phyloP scores from a whole-genome alignment of 495 filamentous ascomycete genomes.

The Trichoderma virens region DNA sequence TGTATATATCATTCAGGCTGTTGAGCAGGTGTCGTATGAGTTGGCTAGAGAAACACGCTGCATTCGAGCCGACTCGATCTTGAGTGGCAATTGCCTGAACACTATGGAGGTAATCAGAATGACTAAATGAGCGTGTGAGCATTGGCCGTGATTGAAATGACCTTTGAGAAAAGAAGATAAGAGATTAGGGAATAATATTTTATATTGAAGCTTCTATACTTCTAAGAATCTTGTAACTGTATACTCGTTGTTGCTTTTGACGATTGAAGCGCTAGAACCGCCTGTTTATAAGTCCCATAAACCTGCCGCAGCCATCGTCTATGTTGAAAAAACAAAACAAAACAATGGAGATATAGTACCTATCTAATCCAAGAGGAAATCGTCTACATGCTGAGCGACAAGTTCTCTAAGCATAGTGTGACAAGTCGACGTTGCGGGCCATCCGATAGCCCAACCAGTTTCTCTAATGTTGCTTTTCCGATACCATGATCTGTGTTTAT shows the following conservation, averaged over 20 bases:
- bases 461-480: neutral
- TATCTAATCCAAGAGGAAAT: constrained; percentile 2
- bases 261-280: neutral
- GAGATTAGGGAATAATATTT: too few species aligned
- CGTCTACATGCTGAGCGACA: neutral
- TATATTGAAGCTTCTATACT: neutral
- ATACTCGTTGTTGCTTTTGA: neutral
- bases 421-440: neutral
- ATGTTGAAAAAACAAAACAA: neutral
- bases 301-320: neutral
- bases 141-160: too few species aligned
- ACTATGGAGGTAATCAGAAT: too few species aligned
- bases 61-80: too few species aligned
- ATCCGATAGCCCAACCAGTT: neutral
- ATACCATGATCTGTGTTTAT: neutral
- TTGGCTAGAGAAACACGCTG: neutral
- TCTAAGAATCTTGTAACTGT: neutral
- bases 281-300: neutral
- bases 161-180: too few species aligned
- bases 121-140: too few species aligned
- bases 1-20: neutral
- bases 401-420: neutral
- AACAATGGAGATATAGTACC: neutral
- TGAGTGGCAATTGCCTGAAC: too few species aligned
- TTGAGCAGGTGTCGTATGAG: neutral